Percentiles rank a stretch among this genome's conserved stretches.
phyloP scores from a whole-genome alignment of 805 yeast species.

The Schizosaccharomyces osmophilus region DNA sequence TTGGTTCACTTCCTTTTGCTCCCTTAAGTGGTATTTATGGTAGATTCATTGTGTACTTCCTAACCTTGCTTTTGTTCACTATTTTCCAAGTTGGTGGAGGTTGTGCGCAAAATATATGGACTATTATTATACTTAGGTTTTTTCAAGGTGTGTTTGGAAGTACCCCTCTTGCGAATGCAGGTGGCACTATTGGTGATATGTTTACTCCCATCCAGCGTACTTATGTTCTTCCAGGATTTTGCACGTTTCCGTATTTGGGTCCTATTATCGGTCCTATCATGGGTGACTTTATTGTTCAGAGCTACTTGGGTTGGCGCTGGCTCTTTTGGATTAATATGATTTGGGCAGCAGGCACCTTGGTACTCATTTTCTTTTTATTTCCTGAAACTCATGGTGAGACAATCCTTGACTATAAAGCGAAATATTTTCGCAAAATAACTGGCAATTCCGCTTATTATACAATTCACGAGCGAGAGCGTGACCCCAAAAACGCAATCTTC shows the following conservation, averaged over 20 bases:
- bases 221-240: conserved; percentile 7
- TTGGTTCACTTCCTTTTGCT: conserved; percentile 19
- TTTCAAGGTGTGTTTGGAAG: conserved; percentile 57
- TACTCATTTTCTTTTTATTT: conserved; percentile 18
- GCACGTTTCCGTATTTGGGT: conserved; percentile 5
- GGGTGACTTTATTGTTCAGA: conserved; percentile 33
- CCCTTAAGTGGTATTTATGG: conserved; percentile 53
- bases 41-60: conserved; percentile 34
- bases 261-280: conserved; percentile 36
- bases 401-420: conserved; percentile 44
- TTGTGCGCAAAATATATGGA: conserved; percentile 32
- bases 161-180: conserved; percentile 70
- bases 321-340: conserved; percentile 44
- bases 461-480: conserved; percentile 15
- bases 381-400: conserved; percentile 87
- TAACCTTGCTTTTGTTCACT: conserved; percentile 15
- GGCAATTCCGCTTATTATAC: conserved; percentile 10
- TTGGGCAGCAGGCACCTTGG: conserved; percentile 22
- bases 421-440: conserved; percentile 24
- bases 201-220: conserved; percentile 16
- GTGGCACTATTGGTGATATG: conserved; percentile 55
- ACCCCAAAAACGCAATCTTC: conserved; percentile 27
- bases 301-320: conserved; percentile 57
- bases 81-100: conserved; percentile 9
- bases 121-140: conserved; percentile 41